Conservation (phyloP, 2,329 filamentous ascomycete species). For the Rutstroemia sydowiana region DNA sequence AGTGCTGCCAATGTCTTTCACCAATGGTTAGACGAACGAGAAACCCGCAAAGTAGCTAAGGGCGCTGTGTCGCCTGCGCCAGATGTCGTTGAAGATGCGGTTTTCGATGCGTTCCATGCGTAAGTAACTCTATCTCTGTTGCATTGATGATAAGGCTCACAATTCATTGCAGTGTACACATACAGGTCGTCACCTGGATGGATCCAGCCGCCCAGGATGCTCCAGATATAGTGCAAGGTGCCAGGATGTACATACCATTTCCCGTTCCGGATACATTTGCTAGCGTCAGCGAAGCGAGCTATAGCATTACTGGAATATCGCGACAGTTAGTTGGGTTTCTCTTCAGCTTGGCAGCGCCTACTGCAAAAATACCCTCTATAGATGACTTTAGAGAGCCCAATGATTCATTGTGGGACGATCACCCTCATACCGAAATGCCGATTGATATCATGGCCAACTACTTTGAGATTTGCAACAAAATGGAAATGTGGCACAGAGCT, state of each 20-base stretch:
- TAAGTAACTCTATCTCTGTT: neutral
- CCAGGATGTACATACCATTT: slow-evolving; percentile 5
- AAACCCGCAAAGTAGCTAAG: slow-evolving; percentile 2
- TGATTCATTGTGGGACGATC: neutral
- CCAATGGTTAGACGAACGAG: slow-evolving; percentile 1
- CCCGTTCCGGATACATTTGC: neutral
- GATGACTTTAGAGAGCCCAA: neutral
- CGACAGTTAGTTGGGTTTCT: neutral
- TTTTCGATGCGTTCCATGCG: slow-evolving; percentile 2
- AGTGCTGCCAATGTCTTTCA: slow-evolving; percentile 4
- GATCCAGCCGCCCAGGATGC: slow-evolving; percentile 2
- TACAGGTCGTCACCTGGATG: neutral
- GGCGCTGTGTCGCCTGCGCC: slow-evolving; percentile 1
- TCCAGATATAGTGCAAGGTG: neutral
- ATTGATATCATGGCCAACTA: neutral
- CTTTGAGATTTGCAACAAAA: neutral
- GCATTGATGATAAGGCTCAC: neutral
- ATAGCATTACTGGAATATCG: neutral
- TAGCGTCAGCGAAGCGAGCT: neutral
- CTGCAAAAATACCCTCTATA: neutral
- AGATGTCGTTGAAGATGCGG: slow-evolving; percentile 2
- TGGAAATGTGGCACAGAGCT: slow-evolving; percentile 3
- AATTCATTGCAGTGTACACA: neutral
- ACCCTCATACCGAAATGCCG: neutral
- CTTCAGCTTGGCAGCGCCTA: neutral